Evolutionary conservation across 805 yeast species (phyloP), one percentile per base, ranked within the genome.

Genomic region (Sugiyamaella valdiviana): DNA sequence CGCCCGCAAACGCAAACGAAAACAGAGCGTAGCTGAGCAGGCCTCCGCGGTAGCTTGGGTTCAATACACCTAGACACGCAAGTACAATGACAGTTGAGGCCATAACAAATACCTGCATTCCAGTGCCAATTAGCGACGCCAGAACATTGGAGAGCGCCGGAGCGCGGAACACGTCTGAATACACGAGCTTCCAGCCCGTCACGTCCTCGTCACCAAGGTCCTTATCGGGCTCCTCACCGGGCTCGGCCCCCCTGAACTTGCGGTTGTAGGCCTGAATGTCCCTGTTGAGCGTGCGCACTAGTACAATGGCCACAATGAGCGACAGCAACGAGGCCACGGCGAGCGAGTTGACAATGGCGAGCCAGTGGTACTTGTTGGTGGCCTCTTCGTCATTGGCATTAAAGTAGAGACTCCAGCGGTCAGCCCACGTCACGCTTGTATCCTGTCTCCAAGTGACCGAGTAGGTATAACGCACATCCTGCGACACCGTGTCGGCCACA

Each of bases 361-460:
- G 63, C 91, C 93, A 85, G 61, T 85, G 95, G 51, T 85, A 78
- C 32, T n/a, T 26, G 32, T 26, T 26, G 32, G 32, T 26, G 32
- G 14, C 32, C 35, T 72, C 67, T 26, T 70, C 72, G 44, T 78
- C 83, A 16, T 47, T 42, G 12, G 26, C 43, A 6, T 32, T 19
- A 55, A 81, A 76, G 63, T 82, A 88, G 56, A 82, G 66, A 40
- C 78, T 79, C 93, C 95, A 86, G 56, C 96, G 72, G 50, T 80
- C 72, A 44, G 74, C 72, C 75, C 87, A 84, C 21, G 75, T 74
- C 20, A 85, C 70, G 2, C 78, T 74, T 39, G 69, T 68, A 51
- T 88, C 95, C 62, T 88, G 95, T 62, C 93, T 73, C 95, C 95
- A 88, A 60, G 83, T 83, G 2, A 89, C 88, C 0, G 95, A 79